Percentiles rank a stretch among this genome's conserved stretches.
Evolutionary conservation across 1,284 basidiomycete species (phyloP).

Genomic region (Butyriboletus regius): DNA sequence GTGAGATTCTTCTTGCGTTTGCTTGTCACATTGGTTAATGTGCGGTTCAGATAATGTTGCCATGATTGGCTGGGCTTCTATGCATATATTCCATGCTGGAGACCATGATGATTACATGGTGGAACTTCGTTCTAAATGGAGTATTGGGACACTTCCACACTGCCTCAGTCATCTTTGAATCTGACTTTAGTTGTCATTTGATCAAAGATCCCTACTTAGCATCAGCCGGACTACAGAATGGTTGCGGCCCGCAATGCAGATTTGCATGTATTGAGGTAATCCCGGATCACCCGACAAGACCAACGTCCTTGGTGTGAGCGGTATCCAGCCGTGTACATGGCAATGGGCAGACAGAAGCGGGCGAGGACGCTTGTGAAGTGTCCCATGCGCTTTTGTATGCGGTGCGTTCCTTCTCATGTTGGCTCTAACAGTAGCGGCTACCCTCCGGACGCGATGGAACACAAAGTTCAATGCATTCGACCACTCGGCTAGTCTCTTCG

Average conservation of each 20-base stretch:
- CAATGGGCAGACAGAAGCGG: background rate
- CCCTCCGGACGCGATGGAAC: background rate
- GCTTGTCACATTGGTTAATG: background rate
- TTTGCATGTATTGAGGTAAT: background rate
- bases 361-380: background rate
- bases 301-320: background rate
- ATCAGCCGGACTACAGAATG: background rate
- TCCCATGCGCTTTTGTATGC: background rate
- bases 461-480: background rate
- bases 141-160: constrained; percentile 45
- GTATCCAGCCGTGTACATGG: background rate
- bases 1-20: constrained; percentile 34
- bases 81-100: constrained; percentile 65
- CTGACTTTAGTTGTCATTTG: background rate
- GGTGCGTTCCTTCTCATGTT: background rate
- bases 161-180: background rate
- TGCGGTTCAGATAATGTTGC: constrained; percentile 73
- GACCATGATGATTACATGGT: constrained; percentile 63
- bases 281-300: background rate
- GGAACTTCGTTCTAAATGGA: constrained; percentile 59
- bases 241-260: background rate
- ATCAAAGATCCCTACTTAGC: background rate
- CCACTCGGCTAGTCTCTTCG: background rate
- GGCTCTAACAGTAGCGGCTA: background rate
- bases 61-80: constrained; percentile 89